phyloP scores from a whole-genome alignment of 2,329 filamentous ascomycete genomes.

The Aureobasidium subglaciale region DNA sequence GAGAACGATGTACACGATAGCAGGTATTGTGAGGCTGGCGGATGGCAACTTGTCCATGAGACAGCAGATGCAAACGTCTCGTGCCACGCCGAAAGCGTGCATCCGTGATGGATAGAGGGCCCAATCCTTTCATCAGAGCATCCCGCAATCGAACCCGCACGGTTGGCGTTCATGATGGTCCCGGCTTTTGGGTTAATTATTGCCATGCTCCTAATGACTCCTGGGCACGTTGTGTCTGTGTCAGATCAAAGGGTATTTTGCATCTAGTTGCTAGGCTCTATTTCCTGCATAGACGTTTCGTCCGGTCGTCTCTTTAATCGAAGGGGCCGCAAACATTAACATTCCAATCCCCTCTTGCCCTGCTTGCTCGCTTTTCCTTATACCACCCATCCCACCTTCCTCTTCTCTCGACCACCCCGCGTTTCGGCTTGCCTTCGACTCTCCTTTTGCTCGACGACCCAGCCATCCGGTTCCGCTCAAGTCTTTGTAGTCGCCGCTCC shows the following conservation, averaged over 20 bases:
- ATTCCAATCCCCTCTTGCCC: slow-evolving; percentile 15
- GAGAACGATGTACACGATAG: slow-evolving; percentile 8
- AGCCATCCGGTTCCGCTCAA: background rate
- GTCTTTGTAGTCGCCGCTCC: background rate
- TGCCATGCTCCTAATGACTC: slow-evolving; percentile 16
- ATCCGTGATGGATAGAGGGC: background rate
- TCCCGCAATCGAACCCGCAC: slow-evolving; percentile 15
- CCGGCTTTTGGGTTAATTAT: slow-evolving; percentile 14
- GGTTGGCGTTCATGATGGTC: slow-evolving; percentile 15
- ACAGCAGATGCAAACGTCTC: slow-evolving; percentile 15
- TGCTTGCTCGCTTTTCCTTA: slow-evolving; percentile 11
- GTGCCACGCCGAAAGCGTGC: slow-evolving; percentile 10
- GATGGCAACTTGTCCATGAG: slow-evolving; percentile 6
- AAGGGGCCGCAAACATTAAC: slow-evolving; percentile 14
- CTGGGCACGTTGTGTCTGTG: slow-evolving; percentile 13
- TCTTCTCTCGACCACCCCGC: slow-evolving; percentile 1
- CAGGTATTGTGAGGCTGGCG: background rate
- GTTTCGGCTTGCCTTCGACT: background rate
- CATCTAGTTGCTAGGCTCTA: slow-evolving; percentile 14
- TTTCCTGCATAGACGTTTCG: slow-evolving; percentile 15
- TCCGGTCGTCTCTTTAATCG: slow-evolving; percentile 7
- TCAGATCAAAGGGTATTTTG: slow-evolving; percentile 15
- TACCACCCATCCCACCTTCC: slow-evolving; percentile 7
- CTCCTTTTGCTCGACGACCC: slow-evolving; percentile 13
- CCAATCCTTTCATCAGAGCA: slow-evolving; percentile 8